These are phyloP conservation scores for Desmodesmus armatus DNA, from an alignment of 139 green algal genomes.

Conservation along the genomic window DNA sequence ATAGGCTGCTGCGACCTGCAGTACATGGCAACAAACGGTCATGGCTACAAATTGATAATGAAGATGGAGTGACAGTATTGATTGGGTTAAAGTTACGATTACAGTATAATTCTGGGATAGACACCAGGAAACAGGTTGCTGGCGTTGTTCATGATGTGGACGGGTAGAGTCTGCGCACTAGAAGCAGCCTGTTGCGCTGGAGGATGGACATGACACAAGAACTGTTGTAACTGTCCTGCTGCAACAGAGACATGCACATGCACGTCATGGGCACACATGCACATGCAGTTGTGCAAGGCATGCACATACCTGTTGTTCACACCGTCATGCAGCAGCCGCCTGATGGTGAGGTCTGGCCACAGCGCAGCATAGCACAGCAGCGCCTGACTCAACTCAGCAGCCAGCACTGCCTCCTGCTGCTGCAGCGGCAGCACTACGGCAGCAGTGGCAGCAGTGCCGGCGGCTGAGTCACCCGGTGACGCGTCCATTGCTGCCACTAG, in stretches of 20 bases:
- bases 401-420: conserved; percentile 13
- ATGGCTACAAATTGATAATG: neutral
- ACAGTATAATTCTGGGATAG: no score
- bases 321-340: conserved; percentile 39
- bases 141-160: no score
- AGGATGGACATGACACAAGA: no score
- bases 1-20: conserved; percentile 35
- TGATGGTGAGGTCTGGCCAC: conserved; percentile 27
- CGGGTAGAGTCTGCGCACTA: no score
- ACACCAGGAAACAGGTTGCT: no score
- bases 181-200: no score
- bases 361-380: conserved; percentile 22
- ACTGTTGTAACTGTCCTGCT: no score
- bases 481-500: neutral
- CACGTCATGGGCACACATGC: neutral
- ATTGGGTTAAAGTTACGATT: no score
- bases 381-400: conserved; percentile 18
- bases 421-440: conserved; percentile 14
- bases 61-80: no score
- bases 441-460: neutral
- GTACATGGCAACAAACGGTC: no score
- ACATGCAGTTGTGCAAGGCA: neutral
- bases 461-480: neutral
- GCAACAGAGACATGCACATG: neutral
- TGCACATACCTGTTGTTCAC: conserved; percentile 30